Evolutionary conservation across 2,329 filamentous ascomycete species (phyloP).

Genomic region (Aspergillus bombycis): DNA sequence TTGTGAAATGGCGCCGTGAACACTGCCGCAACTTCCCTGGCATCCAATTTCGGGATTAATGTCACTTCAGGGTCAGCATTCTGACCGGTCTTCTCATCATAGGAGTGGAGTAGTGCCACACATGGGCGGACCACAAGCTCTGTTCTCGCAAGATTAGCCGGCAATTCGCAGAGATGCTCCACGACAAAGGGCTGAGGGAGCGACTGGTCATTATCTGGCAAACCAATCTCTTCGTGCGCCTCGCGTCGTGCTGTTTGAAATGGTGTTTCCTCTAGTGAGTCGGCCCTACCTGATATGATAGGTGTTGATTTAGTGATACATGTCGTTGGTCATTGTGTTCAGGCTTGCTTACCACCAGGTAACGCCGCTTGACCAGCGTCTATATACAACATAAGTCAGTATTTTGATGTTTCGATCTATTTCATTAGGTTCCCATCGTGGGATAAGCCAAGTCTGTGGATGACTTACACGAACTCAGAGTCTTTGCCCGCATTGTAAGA

Average conservation of each 20-base stretch:
- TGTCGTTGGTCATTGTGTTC: not conserved
- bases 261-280: constrained; percentile 57
- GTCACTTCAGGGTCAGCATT: constrained; percentile 65
- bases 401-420: not conserved
- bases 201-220: constrained; percentile 70
- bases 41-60: constrained; percentile 79
- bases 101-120: constrained; percentile 74
- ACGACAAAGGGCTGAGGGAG: constrained; percentile 79
- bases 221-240: constrained; percentile 89
- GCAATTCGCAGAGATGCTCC: constrained; percentile 84
- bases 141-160: constrained; percentile 72
- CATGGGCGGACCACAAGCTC: constrained; percentile 75
- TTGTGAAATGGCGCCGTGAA: constrained; percentile 88
- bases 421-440: not conserved
- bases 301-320: not conserved
- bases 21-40: constrained; percentile 88
- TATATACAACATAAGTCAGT: constrained; percentile 20
- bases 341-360: constrained; percentile 69
- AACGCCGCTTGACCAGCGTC: constrained; percentile 84
- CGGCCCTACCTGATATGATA: constrained; percentile 49
- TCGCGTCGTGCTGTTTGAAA: constrained; percentile 87
- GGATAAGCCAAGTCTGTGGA: no score
- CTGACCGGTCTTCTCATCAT: constrained; percentile 48
- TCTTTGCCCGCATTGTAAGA: constrained; percentile 63
- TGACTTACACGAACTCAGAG: constrained; percentile 58